phyloP scores from a whole-genome alignment of 768 basidiomycete genomes.

The Serendipita sp. region DNA sequence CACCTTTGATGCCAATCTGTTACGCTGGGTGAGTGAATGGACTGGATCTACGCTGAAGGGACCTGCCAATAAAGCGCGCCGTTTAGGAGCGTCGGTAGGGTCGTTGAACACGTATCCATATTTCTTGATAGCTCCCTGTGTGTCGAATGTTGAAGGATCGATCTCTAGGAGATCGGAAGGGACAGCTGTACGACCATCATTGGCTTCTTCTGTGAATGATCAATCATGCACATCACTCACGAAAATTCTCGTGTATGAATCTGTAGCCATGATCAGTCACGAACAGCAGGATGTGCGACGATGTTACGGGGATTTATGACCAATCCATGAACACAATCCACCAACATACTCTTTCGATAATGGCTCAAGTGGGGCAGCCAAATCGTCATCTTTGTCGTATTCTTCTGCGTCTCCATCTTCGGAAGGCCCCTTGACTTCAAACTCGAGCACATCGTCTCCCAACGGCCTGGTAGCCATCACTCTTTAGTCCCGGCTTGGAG shows the following conservation, averaged over 20 bases:
- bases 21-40: not conserved
- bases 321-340: too few relatives aligned
- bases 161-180: not conserved
- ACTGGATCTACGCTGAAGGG: not conserved
- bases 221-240: slow-evolving; percentile 1
- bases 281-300: too few relatives aligned
- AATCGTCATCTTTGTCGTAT: not conserved
- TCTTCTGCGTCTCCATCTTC: not conserved
- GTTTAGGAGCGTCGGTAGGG: not conserved
- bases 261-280: not conserved
- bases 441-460: not conserved
- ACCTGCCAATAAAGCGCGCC: not conserved
- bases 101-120: not conserved
- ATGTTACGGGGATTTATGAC: too few relatives aligned
- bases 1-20: slow-evolving; percentile 2
- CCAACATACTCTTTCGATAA: not conserved
- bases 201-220: not conserved
- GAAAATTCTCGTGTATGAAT: slow-evolving; percentile 1
- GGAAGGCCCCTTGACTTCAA: not conserved
- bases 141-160: not conserved
- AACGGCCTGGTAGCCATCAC: not conserved
- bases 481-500: not conserved
- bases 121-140: not conserved
- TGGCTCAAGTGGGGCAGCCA: not conserved
- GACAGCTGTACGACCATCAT: not conserved